phyloP scores from a whole-genome alignment of 1,284 basidiomycete species.

The Spongiforma sp. region DNA sequence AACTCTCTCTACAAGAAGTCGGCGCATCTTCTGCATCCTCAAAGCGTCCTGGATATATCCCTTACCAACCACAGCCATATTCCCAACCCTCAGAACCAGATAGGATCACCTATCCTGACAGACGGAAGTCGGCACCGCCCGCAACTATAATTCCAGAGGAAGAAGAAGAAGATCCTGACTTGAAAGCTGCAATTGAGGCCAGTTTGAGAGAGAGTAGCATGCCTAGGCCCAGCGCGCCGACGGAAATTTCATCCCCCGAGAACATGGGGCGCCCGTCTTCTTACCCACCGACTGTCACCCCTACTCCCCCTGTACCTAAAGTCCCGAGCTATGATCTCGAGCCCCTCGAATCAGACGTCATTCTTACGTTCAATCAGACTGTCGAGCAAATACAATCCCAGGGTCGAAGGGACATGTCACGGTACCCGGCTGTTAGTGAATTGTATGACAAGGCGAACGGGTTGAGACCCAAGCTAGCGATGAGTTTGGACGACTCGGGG shows the following conservation, averaged over 20 bases:
- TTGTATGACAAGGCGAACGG: slow-evolving; percentile 86
- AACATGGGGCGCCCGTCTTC: slow-evolving; percentile 47
- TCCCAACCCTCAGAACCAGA: slow-evolving; percentile 77
- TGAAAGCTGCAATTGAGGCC: slow-evolving; percentile 95
- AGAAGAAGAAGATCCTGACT: slow-evolving; percentile 92
- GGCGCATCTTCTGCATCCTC: slow-evolving; percentile 52
- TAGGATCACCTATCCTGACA: slow-evolving; percentile 54
- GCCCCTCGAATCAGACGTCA: slow-evolving; percentile 81
- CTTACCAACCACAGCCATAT: slow-evolving; percentile 65
- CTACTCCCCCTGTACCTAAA: slow-evolving; percentile 47
- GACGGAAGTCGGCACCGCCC: slow-evolving; percentile 24
- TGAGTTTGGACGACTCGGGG: slow-evolving; percentile 86
- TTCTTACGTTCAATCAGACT: slow-evolving; percentile 89
- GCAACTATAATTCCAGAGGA: slow-evolving; percentile 54
- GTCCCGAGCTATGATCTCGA: slow-evolving; percentile 81
- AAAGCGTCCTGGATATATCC: slow-evolving; percentile 68
- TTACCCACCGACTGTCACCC: slow-evolving; percentile 49
- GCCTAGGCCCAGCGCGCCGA: slow-evolving; percentile 79
- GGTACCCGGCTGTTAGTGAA: slow-evolving; percentile 83
- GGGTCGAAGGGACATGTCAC: slow-evolving; percentile 77
- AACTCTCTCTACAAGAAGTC: slow-evolving; percentile 87
- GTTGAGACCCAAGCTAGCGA: slow-evolving; percentile 82
- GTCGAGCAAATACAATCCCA: slow-evolving; percentile 84
- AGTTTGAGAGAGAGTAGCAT: slow-evolving; percentile 87
- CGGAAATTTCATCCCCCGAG: slow-evolving; percentile 61